Conservation (phyloP, 108 stramenopile genomes). For the Nannochloropsis granulata region DNA sequence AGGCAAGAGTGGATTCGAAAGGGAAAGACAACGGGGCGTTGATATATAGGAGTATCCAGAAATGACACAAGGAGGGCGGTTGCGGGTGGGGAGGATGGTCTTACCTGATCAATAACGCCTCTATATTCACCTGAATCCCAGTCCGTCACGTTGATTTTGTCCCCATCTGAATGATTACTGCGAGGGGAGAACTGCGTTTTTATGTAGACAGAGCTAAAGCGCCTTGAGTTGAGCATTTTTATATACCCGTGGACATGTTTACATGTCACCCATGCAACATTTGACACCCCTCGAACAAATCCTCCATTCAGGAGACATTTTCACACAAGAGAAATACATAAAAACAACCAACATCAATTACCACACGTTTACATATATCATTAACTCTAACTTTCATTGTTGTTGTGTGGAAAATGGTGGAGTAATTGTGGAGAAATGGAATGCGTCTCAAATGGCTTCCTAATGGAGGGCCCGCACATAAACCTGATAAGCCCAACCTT, state of each 20-base stretch:
- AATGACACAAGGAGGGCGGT: neutral
- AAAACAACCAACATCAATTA: too few relatives aligned
- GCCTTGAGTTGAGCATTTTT: too few relatives aligned
- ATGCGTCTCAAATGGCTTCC: neutral
- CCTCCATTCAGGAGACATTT: too few relatives aligned
- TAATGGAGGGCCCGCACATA: neutral
- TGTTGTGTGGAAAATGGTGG: too few relatives aligned
- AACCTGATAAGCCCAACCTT: neutral
- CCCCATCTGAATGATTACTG: neutral
- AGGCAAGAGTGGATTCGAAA: neutral
- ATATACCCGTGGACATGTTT: too few relatives aligned
- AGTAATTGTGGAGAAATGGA: neutral
- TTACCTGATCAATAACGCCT: slow-evolving; percentile 45
- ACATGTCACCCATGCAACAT: too few relatives aligned
- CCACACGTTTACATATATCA: too few relatives aligned
- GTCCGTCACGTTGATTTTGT: slow-evolving; percentile 38
- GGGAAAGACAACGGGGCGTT: neutral
- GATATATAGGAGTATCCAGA: too few relatives aligned
- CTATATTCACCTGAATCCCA: slow-evolving; percentile 53
- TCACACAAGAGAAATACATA: too few relatives aligned
- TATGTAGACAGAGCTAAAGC: too few relatives aligned
- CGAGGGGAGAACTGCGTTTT: slow-evolving; percentile 47
- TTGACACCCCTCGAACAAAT: neutral
- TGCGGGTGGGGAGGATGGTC: neutral
- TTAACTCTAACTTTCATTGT: too few relatives aligned